Evolutionary conservation across 2,329 filamentous ascomycete species (phyloP).

Genomic region (Aspergillus tubingensis): DNA sequence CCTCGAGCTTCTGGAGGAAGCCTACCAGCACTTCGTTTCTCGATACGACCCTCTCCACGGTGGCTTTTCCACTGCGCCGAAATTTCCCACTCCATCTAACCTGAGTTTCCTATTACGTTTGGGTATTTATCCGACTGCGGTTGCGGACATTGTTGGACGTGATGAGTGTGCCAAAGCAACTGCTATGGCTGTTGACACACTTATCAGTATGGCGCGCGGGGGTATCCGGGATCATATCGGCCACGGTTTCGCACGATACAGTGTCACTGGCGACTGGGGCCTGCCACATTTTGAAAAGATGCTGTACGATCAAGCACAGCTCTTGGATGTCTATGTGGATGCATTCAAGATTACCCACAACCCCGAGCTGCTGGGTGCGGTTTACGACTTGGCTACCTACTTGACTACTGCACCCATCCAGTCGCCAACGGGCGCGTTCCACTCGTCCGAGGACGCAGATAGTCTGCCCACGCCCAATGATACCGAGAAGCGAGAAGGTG

Average conservation of each 20-base stretch:
- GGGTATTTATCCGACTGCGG: slow-evolving; percentile 67
- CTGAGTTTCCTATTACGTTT: slow-evolving; percentile 79
- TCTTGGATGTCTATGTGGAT: slow-evolving; percentile 81
- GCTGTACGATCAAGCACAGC: slow-evolving; percentile 86
- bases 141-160: slow-evolving; percentile 84
- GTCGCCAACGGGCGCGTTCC: slow-evolving; percentile 71
- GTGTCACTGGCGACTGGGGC: slow-evolving; percentile 88
- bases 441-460: slow-evolving; percentile 87
- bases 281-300: slow-evolving; percentile 98
- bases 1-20: slow-evolving; percentile 87
- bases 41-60: slow-evolving; percentile 79
- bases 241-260: slow-evolving; percentile 80
- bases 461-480: slow-evolving; percentile 74
- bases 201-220: slow-evolving; percentile 74
- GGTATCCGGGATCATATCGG: slow-evolving; percentile 75
- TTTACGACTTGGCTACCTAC: slow-evolving; percentile 84
- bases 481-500: slow-evolving; percentile 81
- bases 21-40: slow-evolving; percentile 74
- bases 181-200: slow-evolving; percentile 76
- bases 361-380: slow-evolving; percentile 72
- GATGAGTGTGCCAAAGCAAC: slow-evolving; percentile 72
- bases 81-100: slow-evolving; percentile 87
- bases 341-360: slow-evolving; percentile 72
- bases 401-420: slow-evolving; percentile 71
- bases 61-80: slow-evolving; percentile 79